Conservation (phyloP, 2,329 filamentous ascomycete species). For the Nectriaceae sp. region DNA sequence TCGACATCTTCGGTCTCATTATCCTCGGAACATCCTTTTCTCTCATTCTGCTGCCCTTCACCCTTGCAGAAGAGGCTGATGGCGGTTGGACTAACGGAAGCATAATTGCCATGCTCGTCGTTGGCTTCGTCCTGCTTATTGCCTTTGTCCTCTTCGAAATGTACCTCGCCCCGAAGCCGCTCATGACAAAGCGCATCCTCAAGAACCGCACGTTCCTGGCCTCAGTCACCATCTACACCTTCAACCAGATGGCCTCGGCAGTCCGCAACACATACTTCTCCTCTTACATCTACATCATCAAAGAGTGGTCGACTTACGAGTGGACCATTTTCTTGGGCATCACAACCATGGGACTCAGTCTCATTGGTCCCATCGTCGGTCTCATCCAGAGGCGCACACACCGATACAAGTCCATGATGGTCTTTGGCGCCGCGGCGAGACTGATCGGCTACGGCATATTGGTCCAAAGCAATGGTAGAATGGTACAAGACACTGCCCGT, state of each 20-base stretch:
- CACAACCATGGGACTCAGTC: slow-evolving; percentile 40
- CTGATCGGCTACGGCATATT: slow-evolving; percentile 40
- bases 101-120: slow-evolving; percentile 36
- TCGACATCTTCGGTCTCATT: slow-evolving; percentile 38
- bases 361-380: slow-evolving; percentile 38
- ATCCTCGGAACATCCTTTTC: slow-evolving; percentile 58
- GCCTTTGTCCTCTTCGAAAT: slow-evolving; percentile 37
- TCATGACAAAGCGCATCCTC: slow-evolving; percentile 35
- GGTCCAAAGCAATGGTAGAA: slow-evolving; percentile 29
- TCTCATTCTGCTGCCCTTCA: slow-evolving; percentile 66
- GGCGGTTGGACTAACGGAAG: slow-evolving; percentile 35
- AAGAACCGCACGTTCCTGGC: slow-evolving; percentile 35
- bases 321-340: slow-evolving; percentile 44
- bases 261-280: slow-evolving; percentile 40
- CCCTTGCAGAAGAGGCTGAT: slow-evolving; percentile 42
- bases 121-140: slow-evolving; percentile 36
- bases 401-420: slow-evolving; percentile 43
- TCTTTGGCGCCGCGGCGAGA: slow-evolving; percentile 38
- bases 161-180: slow-evolving; percentile 33
- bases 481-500: slow-evolving; percentile 35
- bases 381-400: slow-evolving; percentile 39
- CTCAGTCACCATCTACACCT: slow-evolving; percentile 30
- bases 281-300: slow-evolving; percentile 42
- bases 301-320: slow-evolving; percentile 42
- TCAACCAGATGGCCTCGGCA: slow-evolving; percentile 37